Base-by-base conservation (phyloP, 352 stramenopile genomes). In the Poterioochromonas sp. region DNA sequence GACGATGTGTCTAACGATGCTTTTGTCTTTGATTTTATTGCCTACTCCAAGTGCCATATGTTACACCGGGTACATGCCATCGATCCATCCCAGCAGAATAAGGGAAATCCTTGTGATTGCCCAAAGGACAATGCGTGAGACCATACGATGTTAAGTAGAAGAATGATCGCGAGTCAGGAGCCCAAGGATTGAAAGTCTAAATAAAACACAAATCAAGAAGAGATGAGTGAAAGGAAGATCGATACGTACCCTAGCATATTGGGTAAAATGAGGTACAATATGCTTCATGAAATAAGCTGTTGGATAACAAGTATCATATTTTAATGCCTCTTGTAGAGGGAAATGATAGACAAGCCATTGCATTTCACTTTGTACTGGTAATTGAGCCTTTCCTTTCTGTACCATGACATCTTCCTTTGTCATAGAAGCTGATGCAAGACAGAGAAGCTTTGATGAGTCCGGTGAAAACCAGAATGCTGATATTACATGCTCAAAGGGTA, bases 181-280 rank as follows among this genome's bases (percentile, higher is more conserved):
- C 62, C 62, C 62, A 71, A 47, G 62, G 62, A 29, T 71, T 71
- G 34, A 43, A 71, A n/a, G n/a, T n/a, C n/a, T n/a, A n/a, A n/a
- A n/a, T n/a, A n/a, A n/a, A n/a, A n/a, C n/a, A n/a, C n/a, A n/a
- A n/a, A n/a, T n/a, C n/a, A n/a, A n/a, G n/a, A n/a, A n/a, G n/a
- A n/a, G n/a, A n/a, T n/a, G n/a, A n/a, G n/a, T n/a, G n/a, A n/a
- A n/a, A n/a, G n/a, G n/a, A n/a, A n/a, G n/a, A n/a, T n/a, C n/a
- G n/a, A n/a, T n/a, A n/a, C n/a, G n/a, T n/a, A 71, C 62, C 62
- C 41, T 11, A 32, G 62, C 62, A 47, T 71, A 71, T 47, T 71
- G n/a, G 1, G 18, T 71, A 29, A 71, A 71, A 29, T 43, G 41
- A 41, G 62, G 62, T 8, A 71, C 62, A 29, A 43, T 43, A 22